Evolutionary conservation across 202 grass and related monocot genomes (phyloP).

Genomic region (Setaria italica): DNA sequence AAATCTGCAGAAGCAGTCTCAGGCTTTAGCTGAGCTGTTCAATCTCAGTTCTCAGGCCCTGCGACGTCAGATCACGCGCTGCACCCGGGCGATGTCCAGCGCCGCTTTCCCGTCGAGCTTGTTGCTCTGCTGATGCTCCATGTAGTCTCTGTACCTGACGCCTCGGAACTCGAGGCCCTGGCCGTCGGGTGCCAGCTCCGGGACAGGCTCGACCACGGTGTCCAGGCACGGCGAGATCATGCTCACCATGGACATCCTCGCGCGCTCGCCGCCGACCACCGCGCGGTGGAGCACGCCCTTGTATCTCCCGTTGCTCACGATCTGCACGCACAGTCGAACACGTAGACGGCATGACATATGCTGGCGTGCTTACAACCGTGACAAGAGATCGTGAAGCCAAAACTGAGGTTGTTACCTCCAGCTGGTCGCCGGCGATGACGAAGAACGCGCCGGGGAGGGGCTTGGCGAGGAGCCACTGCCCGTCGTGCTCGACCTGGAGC

Average conservation of each 20-base stretch:
- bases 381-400: neutral
- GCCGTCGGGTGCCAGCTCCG: conserved; percentile 43
- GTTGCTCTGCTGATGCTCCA: conserved; percentile 74
- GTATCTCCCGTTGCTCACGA: conserved; percentile 85
- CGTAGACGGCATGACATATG: neutral
- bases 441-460: conserved; percentile 65
- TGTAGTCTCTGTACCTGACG: conserved; percentile 63
- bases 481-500: conserved; percentile 64
- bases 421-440: conserved; percentile 76
- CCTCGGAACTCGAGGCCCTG: conserved; percentile 48
- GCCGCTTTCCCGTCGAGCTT: conserved; percentile 56
- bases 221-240: conserved; percentile 64
- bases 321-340: conserved; percentile 37
- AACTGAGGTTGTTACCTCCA: conserved; percentile 46
- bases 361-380: neutral
- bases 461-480: conserved; percentile 62
- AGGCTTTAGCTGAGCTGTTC: neutral
- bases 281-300: conserved; percentile 71
- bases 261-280: conserved; percentile 44
- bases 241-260: conserved; percentile 69
- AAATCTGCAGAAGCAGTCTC: neutral
- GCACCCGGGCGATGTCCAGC: conserved; percentile 48
- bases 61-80: neutral
- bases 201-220: conserved; percentile 58
- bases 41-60: neutral